phyloP scores from a whole-genome alignment of 306 rosid genomes.

The Cajanus cajan region DNA sequence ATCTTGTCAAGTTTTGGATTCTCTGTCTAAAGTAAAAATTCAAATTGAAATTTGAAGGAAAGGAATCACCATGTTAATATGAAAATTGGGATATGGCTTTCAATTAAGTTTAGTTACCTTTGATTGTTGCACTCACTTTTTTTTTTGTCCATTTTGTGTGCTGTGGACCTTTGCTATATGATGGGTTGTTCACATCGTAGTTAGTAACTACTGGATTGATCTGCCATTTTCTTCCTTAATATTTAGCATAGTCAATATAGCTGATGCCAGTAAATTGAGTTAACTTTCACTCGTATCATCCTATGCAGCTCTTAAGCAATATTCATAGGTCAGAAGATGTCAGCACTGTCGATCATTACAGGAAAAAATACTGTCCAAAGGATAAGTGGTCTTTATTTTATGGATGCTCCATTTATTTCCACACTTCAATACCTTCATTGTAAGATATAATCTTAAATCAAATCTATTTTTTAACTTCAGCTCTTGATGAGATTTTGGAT shows the following conservation, averaged over 20 bases:
- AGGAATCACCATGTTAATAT: neutral
- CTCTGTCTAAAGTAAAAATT: neutral
- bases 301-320: conserved; percentile 69
- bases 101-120: neutral
- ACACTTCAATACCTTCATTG: conserved; percentile 45
- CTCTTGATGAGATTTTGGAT: neutral
- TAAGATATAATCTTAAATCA: conserved; percentile 48
- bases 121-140: neutral
- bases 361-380: conserved; percentile 79
- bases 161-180: neutral
- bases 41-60: neutral
- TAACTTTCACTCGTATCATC: conserved; percentile 23
- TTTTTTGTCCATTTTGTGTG: neutral
- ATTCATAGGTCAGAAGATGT: conserved; percentile 48
- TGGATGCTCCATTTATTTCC: conserved; percentile 71
- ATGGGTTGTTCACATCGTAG: conserved; percentile 5
- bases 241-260: conserved; percentile 6
- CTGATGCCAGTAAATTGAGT: neutral
- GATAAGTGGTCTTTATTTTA: conserved; percentile 66
- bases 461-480: neutral
- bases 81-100: neutral
- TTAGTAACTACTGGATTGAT: conserved; percentile 10
- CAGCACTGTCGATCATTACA: conserved; percentile 51
- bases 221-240: neutral
- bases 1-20: neutral